Evolutionary conservation across 148 eudicot species (phyloP).

Genomic region (Chenopodium album): DNA sequence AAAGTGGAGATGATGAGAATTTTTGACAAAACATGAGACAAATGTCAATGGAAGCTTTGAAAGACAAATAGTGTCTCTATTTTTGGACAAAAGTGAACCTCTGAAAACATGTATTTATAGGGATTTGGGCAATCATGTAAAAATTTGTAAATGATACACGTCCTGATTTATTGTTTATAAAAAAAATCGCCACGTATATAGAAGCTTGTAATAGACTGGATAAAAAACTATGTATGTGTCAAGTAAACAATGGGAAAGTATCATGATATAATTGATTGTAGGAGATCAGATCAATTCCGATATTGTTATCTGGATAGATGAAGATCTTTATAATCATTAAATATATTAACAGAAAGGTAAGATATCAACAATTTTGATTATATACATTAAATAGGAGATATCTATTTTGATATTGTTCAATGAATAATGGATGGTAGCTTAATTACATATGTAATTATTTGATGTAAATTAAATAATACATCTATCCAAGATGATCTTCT

Average conservation of each 20-base stretch:
- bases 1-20: background rate
- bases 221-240: background rate
- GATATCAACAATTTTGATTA: background rate
- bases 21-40: background rate
- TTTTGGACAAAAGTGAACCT: constrained; percentile 10
- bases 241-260: too few relatives aligned
- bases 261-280: too few relatives aligned
- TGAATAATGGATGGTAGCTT: background rate
- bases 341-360: background rate
- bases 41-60: constrained; percentile 4
- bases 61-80: background rate
- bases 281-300: background rate
- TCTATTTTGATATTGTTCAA: background rate
- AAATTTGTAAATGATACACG: too few relatives aligned
- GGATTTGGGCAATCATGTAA: background rate
- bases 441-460: too few relatives aligned
- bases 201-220: background rate
- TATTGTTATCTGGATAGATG: background rate
- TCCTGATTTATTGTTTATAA: too few relatives aligned
- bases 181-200: too few relatives aligned
- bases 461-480: too few relatives aligned
- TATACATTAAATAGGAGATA: background rate
- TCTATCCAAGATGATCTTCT: too few relatives aligned
- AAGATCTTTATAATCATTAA: background rate
- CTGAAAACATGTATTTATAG: constrained; percentile 4